Evolutionary conservation across 768 basidiomycete genomes (phyloP).

Genomic region (Amanita pseudoporphyria): DNA sequence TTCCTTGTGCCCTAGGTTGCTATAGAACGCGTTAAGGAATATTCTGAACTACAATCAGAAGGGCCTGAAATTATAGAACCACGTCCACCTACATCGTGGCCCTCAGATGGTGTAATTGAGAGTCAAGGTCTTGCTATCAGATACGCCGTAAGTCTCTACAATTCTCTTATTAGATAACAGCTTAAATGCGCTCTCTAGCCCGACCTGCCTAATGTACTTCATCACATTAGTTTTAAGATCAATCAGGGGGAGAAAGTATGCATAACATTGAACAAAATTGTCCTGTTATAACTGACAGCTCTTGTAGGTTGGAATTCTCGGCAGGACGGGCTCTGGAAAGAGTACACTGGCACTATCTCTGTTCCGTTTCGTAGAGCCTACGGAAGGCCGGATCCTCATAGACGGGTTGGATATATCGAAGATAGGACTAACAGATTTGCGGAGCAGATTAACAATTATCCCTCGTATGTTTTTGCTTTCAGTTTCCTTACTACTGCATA

Average conservation of each 20-base stretch:
- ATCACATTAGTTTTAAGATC: constrained; percentile 66
- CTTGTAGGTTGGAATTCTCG: constrained; percentile 56
- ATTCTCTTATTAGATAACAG: background rate
- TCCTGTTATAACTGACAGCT: background rate
- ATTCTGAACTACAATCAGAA: constrained; percentile 70
- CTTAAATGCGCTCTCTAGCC: constrained; percentile 36
- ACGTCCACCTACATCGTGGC: constrained; percentile 76
- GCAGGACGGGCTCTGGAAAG: constrained; percentile 69
- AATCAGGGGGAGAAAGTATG: constrained; percentile 65
- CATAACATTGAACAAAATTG: background rate
- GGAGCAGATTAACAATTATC: constrained; percentile 69
- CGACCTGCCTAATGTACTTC: constrained; percentile 79
- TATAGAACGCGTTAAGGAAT: constrained; percentile 86
- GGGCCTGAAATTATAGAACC: constrained; percentile 81
- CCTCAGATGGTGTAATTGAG: constrained; percentile 54
- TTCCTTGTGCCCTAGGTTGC: constrained; percentile 43
- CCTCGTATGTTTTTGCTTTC: constrained; percentile 28
- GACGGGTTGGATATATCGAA: constrained; percentile 68
- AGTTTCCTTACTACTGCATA: constrained; percentile 43
- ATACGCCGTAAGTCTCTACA: constrained; percentile 50
- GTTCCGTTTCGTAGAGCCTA: constrained; percentile 81
- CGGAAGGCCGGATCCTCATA: constrained; percentile 56
- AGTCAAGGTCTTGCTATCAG: constrained; percentile 70
- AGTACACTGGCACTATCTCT: constrained; percentile 77
- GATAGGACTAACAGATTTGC: constrained; percentile 69